Conservation (phyloP, 1,284 basidiomycete species). For the Pascua guehoae region DNA sequence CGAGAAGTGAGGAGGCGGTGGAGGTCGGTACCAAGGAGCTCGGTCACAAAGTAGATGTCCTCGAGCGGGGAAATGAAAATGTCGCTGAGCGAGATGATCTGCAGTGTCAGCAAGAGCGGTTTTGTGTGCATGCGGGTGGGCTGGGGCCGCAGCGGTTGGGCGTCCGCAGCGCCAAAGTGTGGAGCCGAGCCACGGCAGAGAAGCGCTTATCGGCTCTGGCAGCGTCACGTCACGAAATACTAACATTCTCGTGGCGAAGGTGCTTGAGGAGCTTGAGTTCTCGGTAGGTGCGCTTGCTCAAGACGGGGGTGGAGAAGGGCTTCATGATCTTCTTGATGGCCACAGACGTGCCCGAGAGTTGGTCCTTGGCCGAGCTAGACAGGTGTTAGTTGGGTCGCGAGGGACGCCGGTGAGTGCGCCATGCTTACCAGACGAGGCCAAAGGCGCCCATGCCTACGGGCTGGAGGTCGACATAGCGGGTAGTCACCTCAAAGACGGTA, state of each 20-base stretch:
- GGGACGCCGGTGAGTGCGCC: not conserved
- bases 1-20: conserved; percentile 94
- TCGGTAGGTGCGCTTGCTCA: conserved; percentile 94
- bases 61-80: conserved; percentile 99
- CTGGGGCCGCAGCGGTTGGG: not conserved
- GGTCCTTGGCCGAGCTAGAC: conserved; percentile 89
- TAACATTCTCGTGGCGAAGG: conserved; percentile 95
- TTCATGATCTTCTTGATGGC: conserved; percentile 99
- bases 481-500: conserved; percentile 79
- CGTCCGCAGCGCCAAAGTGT: not conserved
- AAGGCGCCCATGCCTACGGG: conserved; percentile 99
- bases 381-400: conserved; percentile 1
- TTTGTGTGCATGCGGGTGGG: not conserved
- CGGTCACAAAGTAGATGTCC: conserved; percentile 99
- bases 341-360: conserved; percentile 88
- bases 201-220: not conserved
- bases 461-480: conserved; percentile 97
- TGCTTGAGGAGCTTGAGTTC: conserved; percentile 99
- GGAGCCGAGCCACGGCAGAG: not conserved
- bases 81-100: conserved; percentile 98
- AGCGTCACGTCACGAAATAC: conserved; percentile 15
- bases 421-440: conserved; percentile 82
- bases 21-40: conserved; percentile 94
- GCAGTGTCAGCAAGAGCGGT: conserved; percentile 15
- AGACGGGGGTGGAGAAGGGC: conserved; percentile 94